A percentile compares a stretch with the other conserved stretches of the same genome.
Evolutionary conservation across 2,329 filamentous ascomycete genomes (phyloP).

Genomic region (Trichoderma gracile): DNA sequence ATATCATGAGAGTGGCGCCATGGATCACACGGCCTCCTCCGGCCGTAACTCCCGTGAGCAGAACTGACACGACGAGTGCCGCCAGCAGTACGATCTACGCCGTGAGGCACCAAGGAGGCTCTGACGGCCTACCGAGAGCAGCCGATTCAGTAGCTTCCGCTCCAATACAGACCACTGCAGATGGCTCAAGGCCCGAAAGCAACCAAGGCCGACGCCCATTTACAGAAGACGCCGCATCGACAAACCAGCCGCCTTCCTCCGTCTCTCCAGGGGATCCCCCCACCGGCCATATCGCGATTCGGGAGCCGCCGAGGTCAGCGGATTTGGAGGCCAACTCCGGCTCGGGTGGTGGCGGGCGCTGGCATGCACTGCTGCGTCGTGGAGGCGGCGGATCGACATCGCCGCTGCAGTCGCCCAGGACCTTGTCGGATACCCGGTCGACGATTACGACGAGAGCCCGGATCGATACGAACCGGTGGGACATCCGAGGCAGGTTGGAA

Average conservation of each 20-base stretch:
- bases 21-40: slow-evolving; percentile 59
- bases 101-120: slow-evolving; percentile 60
- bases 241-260: slow-evolving; percentile 26
- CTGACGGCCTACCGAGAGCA: slow-evolving; percentile 52
- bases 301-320: slow-evolving; percentile 21
- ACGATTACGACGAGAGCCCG: slow-evolving; percentile 21
- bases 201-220: slow-evolving; percentile 30
- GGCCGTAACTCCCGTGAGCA: slow-evolving; percentile 58
- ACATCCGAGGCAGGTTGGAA: slow-evolving; percentile 58
- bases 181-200: slow-evolving; percentile 42
- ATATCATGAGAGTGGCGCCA: slow-evolving; percentile 50
- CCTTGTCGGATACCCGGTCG: slow-evolving; percentile 13
- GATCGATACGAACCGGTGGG: slow-evolving; percentile 47
- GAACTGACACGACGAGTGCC: slow-evolving; percentile 63
- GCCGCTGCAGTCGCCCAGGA: neutral
- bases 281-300: slow-evolving; percentile 30
- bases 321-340: slow-evolving; percentile 37
- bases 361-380: slow-evolving; percentile 32
- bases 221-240: slow-evolving; percentile 34
- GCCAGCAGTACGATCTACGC: slow-evolving; percentile 67
- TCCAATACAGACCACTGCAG: slow-evolving; percentile 34
- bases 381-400: neutral
- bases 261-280: slow-evolving; percentile 29
- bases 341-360: slow-evolving; percentile 33
- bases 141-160: slow-evolving; percentile 40